Evolutionary conservation across 164 flowering plant genomes (phyloP).

Genomic region (grape (Vitis vinifera)): DNA sequence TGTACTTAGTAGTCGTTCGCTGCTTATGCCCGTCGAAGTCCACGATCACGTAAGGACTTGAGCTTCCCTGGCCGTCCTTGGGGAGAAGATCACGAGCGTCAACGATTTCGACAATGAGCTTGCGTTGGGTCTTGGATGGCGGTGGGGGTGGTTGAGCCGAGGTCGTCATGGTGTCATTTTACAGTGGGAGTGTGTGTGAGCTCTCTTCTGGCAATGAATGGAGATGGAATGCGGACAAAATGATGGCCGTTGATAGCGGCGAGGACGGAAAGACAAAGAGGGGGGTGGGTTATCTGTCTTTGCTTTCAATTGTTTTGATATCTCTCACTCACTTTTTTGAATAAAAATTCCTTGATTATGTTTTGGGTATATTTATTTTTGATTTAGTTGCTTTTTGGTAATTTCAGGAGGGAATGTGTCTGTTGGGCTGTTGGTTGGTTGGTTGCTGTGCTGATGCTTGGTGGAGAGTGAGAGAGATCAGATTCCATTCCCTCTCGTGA

Average conservation of each 20-base stretch:
- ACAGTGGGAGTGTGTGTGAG: not conserved
- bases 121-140: slow-evolving; percentile 35
- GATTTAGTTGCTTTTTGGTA: slow-evolving; percentile 2
- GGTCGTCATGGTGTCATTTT: slow-evolving; percentile 31
- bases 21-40: slow-evolving; percentile 84
- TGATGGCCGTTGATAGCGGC: slow-evolving; percentile 27
- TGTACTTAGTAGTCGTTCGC: slow-evolving; percentile 55
- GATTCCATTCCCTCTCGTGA: slow-evolving; percentile 47
- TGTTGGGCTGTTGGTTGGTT: slow-evolving; percentile 8
- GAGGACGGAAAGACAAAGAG: not conserved
- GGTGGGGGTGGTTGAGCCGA: slow-evolving; percentile 25
- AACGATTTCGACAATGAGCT: slow-evolving; percentile 68
- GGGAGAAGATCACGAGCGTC: slow-evolving; percentile 86
- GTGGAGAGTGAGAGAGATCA: slow-evolving; percentile 24
- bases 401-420: slow-evolving; percentile 4
- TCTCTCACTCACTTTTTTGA: slow-evolving; percentile 4
- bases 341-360: not conserved
- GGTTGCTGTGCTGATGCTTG: not conserved
- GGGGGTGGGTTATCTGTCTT: not conserved
- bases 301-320: slow-evolving; percentile 1
- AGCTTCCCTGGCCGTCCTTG: slow-evolving; percentile 95
- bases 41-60: slow-evolving; percentile 77
- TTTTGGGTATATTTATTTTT: not conserved
- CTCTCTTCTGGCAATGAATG: not conserved
- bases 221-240: not conserved